These are phyloP conservation scores for Pyrrhoderma noxium DNA, from an alignment of 1,284 basidiomycete genomes.

Conservation along the genomic window DNA sequence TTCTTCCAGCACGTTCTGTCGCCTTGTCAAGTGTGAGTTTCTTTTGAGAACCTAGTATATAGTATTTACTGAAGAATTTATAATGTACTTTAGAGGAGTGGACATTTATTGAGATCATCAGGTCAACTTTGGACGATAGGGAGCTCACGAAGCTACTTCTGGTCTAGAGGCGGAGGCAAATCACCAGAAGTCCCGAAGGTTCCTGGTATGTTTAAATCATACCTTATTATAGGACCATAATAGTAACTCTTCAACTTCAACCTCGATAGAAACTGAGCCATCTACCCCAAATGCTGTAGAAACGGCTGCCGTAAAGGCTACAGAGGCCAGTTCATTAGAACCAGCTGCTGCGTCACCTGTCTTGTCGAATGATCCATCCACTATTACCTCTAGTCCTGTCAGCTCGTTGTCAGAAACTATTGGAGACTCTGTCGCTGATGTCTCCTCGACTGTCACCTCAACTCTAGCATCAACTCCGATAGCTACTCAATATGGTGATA, in stretches of 20 bases:
- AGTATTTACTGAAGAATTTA: no score
- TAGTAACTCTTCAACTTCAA: no score
- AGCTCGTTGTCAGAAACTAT: no score
- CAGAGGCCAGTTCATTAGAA: no score
- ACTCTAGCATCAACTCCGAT: slow-evolving; percentile 2
- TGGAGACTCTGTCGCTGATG: neutral
- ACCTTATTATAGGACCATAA: no score
- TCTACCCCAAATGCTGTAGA: no score
- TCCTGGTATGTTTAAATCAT: no score
- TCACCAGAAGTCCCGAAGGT: neutral
- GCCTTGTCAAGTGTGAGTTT: slow-evolving; percentile 5
- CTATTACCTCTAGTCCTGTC: no score
- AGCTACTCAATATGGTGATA: slow-evolving; percentile 68
- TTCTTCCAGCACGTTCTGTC: slow-evolving; percentile 10
- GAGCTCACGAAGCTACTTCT: neutral
- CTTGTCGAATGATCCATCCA: no score
- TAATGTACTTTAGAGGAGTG: slow-evolving; percentile 6
- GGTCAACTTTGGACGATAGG: slow-evolving; percentile 3
- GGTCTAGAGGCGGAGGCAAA: neutral
- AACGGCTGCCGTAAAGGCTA: no score
- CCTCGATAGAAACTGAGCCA: no score
- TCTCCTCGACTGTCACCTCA: neutral
- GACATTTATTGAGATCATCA: neutral
- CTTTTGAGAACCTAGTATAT: neutral
- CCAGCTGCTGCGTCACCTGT: no score